phyloP scores from a whole-genome alignment of 2,329 filamentous ascomycete genomes.

The Biscogniauxia marginata region DNA sequence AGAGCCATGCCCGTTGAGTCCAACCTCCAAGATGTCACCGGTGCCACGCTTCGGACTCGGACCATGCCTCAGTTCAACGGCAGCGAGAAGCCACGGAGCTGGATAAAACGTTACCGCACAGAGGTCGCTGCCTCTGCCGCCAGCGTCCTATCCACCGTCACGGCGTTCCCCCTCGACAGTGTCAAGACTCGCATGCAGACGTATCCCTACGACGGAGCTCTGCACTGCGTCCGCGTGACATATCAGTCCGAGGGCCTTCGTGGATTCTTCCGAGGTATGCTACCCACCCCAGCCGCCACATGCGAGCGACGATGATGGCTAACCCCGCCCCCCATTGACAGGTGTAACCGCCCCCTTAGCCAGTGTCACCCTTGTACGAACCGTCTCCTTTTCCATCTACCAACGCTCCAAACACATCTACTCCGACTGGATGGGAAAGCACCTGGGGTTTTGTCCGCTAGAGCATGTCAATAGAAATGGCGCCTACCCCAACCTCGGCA shows the following conservation, averaged over 20 bases:
- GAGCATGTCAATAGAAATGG: conserved; percentile 69
- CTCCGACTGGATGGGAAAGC: conserved; percentile 67
- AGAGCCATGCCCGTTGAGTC: conserved; percentile 40
- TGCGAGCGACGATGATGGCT: conserved; percentile 15
- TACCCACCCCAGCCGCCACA: background rate
- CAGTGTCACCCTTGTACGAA: conserved; percentile 74
- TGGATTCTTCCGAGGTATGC: conserved; percentile 77
- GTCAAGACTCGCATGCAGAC: conserved; percentile 90
- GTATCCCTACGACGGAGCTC: conserved; percentile 73
- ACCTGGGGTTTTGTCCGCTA: conserved; percentile 68
- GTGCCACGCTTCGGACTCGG: conserved; percentile 39
- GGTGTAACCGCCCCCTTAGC: conserved; percentile 78
- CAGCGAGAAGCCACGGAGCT: conserved; percentile 40
- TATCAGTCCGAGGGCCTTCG: conserved; percentile 70
- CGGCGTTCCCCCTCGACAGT: conserved; percentile 83
- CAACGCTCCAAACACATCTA: conserved; percentile 72
- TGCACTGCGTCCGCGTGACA: conserved; percentile 72
- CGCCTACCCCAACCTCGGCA: conserved; percentile 70
- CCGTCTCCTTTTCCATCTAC: conserved; percentile 78
- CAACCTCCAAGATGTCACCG: conserved; percentile 42
- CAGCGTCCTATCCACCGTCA: conserved; percentile 74
- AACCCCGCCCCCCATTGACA: conserved; percentile 33
- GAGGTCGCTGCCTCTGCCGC: conserved; percentile 76
- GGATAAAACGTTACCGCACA: conserved; percentile 75
- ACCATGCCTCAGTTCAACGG: conserved; percentile 42